Evolutionary conservation across 306 rosid species (phyloP).

Genomic region (Pyrus pyrifolia): DNA sequence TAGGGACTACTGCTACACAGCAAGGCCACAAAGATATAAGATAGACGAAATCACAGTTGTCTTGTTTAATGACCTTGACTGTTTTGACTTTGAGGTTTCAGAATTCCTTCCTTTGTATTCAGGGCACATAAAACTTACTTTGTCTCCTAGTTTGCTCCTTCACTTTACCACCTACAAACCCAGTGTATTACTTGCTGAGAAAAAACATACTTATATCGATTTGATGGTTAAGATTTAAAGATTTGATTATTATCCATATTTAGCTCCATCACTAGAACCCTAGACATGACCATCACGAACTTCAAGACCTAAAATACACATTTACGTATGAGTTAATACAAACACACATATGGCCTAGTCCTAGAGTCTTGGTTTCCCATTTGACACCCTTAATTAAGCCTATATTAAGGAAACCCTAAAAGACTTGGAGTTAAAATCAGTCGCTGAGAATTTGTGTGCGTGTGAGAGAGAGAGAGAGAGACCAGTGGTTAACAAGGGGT

Average conservation of each 20-base stretch:
- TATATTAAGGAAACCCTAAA: slow-evolving; percentile 19
- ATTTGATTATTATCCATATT: slow-evolving; percentile 1
- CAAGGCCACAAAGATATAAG: not conserved
- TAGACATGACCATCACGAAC: slow-evolving; percentile 16
- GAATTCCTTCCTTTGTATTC: slow-evolving; percentile 18
- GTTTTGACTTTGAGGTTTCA: not conserved
- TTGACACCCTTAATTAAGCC: not conserved
- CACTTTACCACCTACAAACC: not conserved
- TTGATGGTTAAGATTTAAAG: slow-evolving; percentile 49
- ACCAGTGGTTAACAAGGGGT: slow-evolving; percentile 45
- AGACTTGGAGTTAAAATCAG: slow-evolving; percentile 7
- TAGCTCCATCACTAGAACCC: slow-evolving; percentile 11
- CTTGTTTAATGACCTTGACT: not conserved
- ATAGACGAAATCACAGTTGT: not conserved
- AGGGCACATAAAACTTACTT: slow-evolving; percentile 25
- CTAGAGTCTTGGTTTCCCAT: not conserved
- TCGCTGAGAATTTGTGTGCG: not conserved
- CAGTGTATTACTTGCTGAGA: not conserved
- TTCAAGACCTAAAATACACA: slow-evolving; percentile 13
- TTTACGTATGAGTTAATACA: not conserved
- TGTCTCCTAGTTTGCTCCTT: slow-evolving; percentile 17
- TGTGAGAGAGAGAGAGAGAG: not conserved
- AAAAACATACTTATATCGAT: slow-evolving; percentile 30
- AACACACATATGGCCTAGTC: not conserved
- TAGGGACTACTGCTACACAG: no score